Evolutionary conservation across 176 grass and related monocot species (phyloP), one percentile per base, ranked within the genome.

Genomic region (Oryza glumipatula): DNA sequence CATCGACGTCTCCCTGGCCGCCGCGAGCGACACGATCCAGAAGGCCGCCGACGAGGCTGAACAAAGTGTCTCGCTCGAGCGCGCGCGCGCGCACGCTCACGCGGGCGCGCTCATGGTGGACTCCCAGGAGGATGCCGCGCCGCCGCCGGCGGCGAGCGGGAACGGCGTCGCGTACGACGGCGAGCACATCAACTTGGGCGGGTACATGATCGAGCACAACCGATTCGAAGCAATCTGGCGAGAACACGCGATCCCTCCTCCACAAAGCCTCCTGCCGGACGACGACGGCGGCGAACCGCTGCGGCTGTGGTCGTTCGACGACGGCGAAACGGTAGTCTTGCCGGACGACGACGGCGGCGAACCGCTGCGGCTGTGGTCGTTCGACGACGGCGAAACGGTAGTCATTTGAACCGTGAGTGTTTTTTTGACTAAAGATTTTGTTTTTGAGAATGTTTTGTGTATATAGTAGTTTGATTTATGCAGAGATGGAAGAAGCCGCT

Each of bases 161-260:
- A 43, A 3, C 38, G 22, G 51, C 16, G 72, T 65, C 0, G 48
- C 39, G 70, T 49, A 43, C 88, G 10, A 30, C 65, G 17, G 66
- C 65, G 32, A 77, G 72, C 9, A 54, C 78, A 47, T 89, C 54
- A 12, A 38, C 45, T 7, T 82, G 33, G 73, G 73, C 35, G 4
- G 24, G 56, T 76, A 9, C 56, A 33, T 71, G 83, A 86, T 86
- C 52, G 83, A 89, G 88, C 73, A 1, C 35, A 83, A 86, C 67
- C 43, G 67, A 23, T 82, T 82, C 68, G 74, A 83, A 39, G 83
- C 32, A 68, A 78, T 86, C 73, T 56, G 2, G 21, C 83, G 38
- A 74, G 88, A 90, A 48, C 47, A 68, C 68, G 79, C 58, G 68
- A 83, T 78, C 35, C 68, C 28, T 14, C 78, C 36, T 6, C 0